Base-by-base conservation (phyloP, 2,329 filamentous ascomycete species). In the Elsinoe arachidis region DNA sequence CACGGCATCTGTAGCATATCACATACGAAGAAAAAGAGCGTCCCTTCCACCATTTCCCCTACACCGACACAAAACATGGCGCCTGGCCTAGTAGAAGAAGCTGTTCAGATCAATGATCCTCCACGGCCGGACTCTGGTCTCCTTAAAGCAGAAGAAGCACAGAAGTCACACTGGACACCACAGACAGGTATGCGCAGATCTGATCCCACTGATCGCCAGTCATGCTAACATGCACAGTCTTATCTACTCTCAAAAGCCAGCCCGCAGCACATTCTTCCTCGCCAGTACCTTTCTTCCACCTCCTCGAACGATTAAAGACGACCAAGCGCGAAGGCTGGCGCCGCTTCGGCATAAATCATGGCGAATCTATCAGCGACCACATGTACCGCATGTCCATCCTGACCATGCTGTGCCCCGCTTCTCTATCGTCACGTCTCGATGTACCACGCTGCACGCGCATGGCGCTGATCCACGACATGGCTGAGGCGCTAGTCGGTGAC, bases 321-420 rank as follows among this genome's bases (percentile, higher is more conserved):
- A 96, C 88, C 61, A 95, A 95, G 73, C 87, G 93, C 60, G 93
- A 96, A 74, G 93, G 93, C 63, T 99, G 93, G 93, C 83, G 88
- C 57, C 83, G 93, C 37, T 96, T 96, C 69, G 84, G 84, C 38
- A 90, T 99, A 63, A 64, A 70, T 58, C 63, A 74, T 58, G 87
- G 89, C 70, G 93, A 99, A 73, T 95, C 90, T 1, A 96, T 99
- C 68, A 82, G 89, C 56, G 93, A 99, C 75, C 93, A 99, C 79
- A 99, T 99, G 93, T 99, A 97, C 75, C 90, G 93, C 74, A 99
- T 99, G 93, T 90, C 91, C 52, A 82, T 99, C 64, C 90, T 99
- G 72, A 90, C 89, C 62, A 88, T 99, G 85, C 82, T 96, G 63
- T 90, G 90, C 2, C 92, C 93, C 1, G 79, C 88, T 0, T 74